Conservation (phyloP, 768 basidiomycete species). For the Psilocybe sp. region DNA sequence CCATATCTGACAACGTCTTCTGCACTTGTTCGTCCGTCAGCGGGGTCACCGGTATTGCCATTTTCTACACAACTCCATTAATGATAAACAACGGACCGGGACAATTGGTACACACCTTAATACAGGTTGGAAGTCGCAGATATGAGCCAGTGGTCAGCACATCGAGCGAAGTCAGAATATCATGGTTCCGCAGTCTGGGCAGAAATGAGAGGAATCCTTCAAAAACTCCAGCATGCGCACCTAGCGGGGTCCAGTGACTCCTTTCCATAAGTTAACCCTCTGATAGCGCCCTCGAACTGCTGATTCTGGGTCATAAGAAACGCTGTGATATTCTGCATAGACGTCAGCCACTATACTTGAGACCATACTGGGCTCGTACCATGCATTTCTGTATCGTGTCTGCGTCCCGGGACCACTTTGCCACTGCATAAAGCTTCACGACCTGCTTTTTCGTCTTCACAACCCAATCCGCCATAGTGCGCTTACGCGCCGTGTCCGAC, state of each 20-base stretch:
- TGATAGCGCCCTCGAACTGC: conserved; percentile 74
- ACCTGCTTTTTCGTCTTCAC: conserved; percentile 89
- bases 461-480: conserved; percentile 83
- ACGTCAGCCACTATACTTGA: conserved; percentile 1
- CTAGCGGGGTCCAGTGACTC: conserved; percentile 75
- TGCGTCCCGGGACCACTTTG: conserved; percentile 85
- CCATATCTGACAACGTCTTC: conserved; percentile 67
- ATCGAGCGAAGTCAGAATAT: conserved; percentile 87
- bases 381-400: conserved; percentile 84
- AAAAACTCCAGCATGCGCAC: conserved; percentile 30
- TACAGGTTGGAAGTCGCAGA: conserved; percentile 71
- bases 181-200: conserved; percentile 84
- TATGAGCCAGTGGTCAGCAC: conserved; percentile 88
- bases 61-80: conserved; percentile 48
- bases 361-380: conserved; percentile 35
- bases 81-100: conserved; percentile 6
- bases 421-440: conserved; percentile 83
- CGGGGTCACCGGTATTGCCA: conserved; percentile 60
- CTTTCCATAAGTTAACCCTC: conserved; percentile 59
- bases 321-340: conserved; percentile 73
- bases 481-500: conserved; percentile 79
- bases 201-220: conserved; percentile 2
- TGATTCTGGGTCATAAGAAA: conserved; percentile 85
- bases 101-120: conserved; percentile 55
- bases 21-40: conserved; percentile 66